phyloP scores from a whole-genome alignment of 1,284 basidiomycete species.

The Hypsizygus ulmarius region DNA sequence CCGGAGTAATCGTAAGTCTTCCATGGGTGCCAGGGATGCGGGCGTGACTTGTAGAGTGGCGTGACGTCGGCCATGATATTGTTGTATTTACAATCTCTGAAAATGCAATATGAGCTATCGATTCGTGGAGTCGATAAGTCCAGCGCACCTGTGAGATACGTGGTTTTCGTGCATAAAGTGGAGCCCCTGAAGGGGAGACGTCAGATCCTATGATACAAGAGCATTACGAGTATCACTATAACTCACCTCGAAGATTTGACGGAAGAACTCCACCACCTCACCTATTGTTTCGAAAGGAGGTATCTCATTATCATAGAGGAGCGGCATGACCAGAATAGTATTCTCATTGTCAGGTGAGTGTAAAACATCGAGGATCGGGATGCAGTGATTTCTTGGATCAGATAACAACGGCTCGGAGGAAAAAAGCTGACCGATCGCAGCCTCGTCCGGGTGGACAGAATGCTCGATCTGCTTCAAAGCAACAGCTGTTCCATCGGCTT shows the following conservation, averaged over 20 bases:
- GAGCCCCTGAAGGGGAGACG: too few relatives aligned
- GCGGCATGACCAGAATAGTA: slow-evolving; percentile 14
- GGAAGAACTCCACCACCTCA: slow-evolving; percentile 29
- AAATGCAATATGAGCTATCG: too few relatives aligned
- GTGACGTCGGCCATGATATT: too few relatives aligned
- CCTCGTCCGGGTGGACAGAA: background rate
- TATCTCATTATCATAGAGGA: slow-evolving; percentile 19
- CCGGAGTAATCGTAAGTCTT: slow-evolving; percentile 21
- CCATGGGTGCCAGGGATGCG: background rate
- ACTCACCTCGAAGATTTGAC: slow-evolving; percentile 31
- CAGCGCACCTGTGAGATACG: too few relatives aligned
- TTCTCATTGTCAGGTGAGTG: too few relatives aligned
- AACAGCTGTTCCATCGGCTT: slow-evolving; percentile 3
- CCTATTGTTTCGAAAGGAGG: slow-evolving; percentile 31
- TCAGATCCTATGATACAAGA: too few relatives aligned
- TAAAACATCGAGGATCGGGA: background rate
- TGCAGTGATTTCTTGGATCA: background rate
- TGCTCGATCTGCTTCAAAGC: slow-evolving; percentile 1
- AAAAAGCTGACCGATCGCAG: background rate
- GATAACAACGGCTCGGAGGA: background rate
- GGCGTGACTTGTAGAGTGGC: too few relatives aligned
- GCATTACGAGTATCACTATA: too few relatives aligned
- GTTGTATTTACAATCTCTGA: too few relatives aligned
- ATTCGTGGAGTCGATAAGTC: too few relatives aligned
- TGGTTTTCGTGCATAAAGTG: too few relatives aligned